Evolutionary conservation across 2,329 filamentous ascomycete species (phyloP), one percentile per base, ranked within the genome.

Genomic region (Exophiala xenobiotica): DNA sequence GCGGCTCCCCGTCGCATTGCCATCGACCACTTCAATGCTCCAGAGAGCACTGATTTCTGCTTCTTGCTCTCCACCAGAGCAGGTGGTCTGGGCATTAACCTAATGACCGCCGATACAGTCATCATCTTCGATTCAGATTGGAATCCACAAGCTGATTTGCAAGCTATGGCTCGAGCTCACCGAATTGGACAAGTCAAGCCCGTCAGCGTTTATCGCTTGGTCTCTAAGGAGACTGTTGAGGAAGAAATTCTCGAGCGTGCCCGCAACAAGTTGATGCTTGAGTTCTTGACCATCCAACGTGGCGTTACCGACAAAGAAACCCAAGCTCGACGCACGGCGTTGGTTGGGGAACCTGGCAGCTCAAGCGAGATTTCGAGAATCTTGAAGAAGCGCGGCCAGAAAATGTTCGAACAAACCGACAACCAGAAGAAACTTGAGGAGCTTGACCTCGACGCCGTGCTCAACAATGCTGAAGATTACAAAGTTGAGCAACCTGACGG

Each of bases 1-100:
- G 88, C 93, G 9, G 87, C 84, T 1, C 86, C 91, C 53, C 85
- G 93, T 64, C 89, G 91, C 53, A 86, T 95, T 73, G 91, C 93
- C 2, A 99, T 99, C 64, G 93, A 99, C 62, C 92, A 97, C 68
- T 99, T 96, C 77, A 99, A 99, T 65, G 90, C 91, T n/a, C 88
- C 92, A 1, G 90, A 85, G 8, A 99, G 93, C 67, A 87, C 90
- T 3, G 95, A 99, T 65, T 99, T 99, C 65, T 95, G 90, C 65
- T 99, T 99, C 69, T 75, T 99, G 38, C 79, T 99, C 1, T 99
- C 93, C 2, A 99, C 93, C 1, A 84, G 93, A 65, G 93, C 93
- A 47, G 93, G 93, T 76, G 93, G 93, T 68, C 78, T 99, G n/a
- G 93, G 93, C 56, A 99, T 99, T 76, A 99, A 99, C 64, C 73